A percentile compares a stretch with the other conserved stretches of the same genome.
Evolutionary conservation across 139 green algal genomes (phyloP).

Genomic region (Nannochloris sp.): DNA sequence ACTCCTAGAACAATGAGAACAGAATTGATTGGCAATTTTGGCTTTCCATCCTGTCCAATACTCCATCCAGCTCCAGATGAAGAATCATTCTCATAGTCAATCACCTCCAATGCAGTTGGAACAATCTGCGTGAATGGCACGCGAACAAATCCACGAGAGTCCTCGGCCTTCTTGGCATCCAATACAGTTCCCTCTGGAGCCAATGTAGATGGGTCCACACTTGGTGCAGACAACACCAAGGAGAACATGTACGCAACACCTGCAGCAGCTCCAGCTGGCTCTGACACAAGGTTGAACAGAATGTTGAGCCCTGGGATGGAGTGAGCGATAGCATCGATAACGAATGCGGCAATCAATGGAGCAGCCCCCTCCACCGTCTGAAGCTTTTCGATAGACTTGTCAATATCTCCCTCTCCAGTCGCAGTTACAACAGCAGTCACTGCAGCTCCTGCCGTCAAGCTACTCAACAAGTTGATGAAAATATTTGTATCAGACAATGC

Average conservation of each 20-base stretch:
- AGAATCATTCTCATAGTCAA: conserved; percentile 49
- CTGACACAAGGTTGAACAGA: conserved; percentile 38
- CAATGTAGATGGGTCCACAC: conserved; percentile 53
- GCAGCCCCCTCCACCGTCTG: conserved; percentile 21
- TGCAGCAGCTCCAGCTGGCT: conserved; percentile 47
- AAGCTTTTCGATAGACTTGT: conserved; percentile 49
- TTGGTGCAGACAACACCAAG: conserved; percentile 42
- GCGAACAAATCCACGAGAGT: conserved; percentile 39
- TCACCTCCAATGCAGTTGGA: conserved; percentile 42
- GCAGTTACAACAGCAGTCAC: conserved; percentile 36
- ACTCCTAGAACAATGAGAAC: conserved; percentile 59
- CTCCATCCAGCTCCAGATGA: conserved; percentile 48
- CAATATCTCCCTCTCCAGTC: conserved; percentile 36
- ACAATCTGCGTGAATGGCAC: conserved; percentile 56
- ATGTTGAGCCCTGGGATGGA: conserved; percentile 52
- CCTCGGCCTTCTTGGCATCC: conserved; percentile 50
- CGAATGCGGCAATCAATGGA: conserved; percentile 40
- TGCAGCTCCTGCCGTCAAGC: conserved; percentile 1
- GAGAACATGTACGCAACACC: conserved; percentile 65
- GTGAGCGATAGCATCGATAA: conserved; percentile 40
- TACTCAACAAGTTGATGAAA: conserved; percentile 12
- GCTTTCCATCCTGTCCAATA: conserved; percentile 40
- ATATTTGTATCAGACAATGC: conserved; percentile 11
- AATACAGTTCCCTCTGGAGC: conserved; percentile 55
- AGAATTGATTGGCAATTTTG: conserved; percentile 57